phyloP scores from a whole-genome alignment of 176 grass and related monocot genomes.

The Carex myosuroides region DNA sequence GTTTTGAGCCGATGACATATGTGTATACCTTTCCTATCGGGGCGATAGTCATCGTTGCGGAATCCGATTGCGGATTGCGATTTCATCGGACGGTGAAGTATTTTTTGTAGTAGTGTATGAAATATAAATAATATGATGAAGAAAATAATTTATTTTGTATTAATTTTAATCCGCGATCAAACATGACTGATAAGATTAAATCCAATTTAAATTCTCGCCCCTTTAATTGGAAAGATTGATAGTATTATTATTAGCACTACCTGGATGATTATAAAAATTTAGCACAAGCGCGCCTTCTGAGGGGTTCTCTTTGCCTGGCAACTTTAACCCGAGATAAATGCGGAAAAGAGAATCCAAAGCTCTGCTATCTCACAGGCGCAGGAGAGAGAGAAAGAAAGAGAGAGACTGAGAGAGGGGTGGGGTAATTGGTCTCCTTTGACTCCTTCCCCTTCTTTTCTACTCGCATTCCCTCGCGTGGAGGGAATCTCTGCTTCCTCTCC shows the following conservation, averaged over 20 bases:
- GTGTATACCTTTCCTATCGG: too few relatives aligned
- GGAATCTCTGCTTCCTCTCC: not conserved
- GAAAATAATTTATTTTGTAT: too few relatives aligned
- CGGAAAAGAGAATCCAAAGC: constrained; percentile 6
- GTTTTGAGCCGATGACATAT: too few relatives aligned
- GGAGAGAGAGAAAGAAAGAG: constrained; percentile 2
- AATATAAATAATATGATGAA: too few relatives aligned
- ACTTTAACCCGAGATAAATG: constrained; percentile 28
- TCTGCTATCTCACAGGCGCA: not conserved
- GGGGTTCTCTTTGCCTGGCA: not conserved
- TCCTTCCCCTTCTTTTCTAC: not conserved
- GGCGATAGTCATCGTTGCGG: too few relatives aligned
- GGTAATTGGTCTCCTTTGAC: not conserved
- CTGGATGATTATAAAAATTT: constrained; percentile 2
- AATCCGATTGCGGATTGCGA: too few relatives aligned
- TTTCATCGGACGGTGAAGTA: too few relatives aligned
- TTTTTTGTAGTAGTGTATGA: too few relatives aligned
- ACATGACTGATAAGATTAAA: not conserved
- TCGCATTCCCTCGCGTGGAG: constrained; percentile 11
- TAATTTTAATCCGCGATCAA: too few relatives aligned
- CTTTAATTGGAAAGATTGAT: not conserved
- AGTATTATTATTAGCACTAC: not conserved
- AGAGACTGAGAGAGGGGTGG: not conserved
- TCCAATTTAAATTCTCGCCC: not conserved
- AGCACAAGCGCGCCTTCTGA: constrained; percentile 27